phyloP scores from a whole-genome alignment of 75 land plant genomes.

The Pinus taeda region DNA sequence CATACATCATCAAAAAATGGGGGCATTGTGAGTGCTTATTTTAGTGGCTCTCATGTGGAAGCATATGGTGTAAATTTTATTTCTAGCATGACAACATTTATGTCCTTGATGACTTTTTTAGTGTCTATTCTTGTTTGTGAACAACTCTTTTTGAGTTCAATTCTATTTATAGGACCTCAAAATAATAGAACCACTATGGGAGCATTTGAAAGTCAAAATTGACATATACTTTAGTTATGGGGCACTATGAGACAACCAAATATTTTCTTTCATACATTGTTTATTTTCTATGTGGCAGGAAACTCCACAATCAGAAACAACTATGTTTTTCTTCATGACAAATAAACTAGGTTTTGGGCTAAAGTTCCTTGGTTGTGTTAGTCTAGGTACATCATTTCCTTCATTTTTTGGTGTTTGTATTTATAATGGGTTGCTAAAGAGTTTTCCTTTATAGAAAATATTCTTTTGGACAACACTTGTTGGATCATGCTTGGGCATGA shows the following conservation, averaged over 20 bases:
- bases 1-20: conserved; percentile 94
- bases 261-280: conserved; percentile 83
- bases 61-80: conserved; percentile 97
- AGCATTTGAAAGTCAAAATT: conserved; percentile 47
- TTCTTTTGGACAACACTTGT: conserved; percentile 76
- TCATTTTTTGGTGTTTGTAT: conserved; percentile 87
- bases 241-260: conserved; percentile 77
- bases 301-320: conserved; percentile 90
- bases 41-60: conserved; percentile 88
- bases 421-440: conserved; percentile 78
- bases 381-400: conserved; percentile 86
- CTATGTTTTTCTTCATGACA: conserved; percentile 96
- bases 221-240: conserved; percentile 58
- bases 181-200: too few species aligned
- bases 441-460: conserved; percentile 66
- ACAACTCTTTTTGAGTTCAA: conserved; percentile 24
- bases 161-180: conserved; percentile 3
- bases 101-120: conserved; percentile 82
- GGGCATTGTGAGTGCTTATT: conserved; percentile 92
- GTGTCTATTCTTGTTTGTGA: conserved; percentile 87
- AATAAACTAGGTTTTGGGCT: conserved; percentile 86
- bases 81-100: conserved; percentile 76
- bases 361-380: conserved; percentile 94
- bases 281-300: conserved; percentile 95
- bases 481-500: conserved; percentile 77